Base-by-base conservation (phyloP, 768 basidiomycete species). In the Collybiopsis confluens region DNA sequence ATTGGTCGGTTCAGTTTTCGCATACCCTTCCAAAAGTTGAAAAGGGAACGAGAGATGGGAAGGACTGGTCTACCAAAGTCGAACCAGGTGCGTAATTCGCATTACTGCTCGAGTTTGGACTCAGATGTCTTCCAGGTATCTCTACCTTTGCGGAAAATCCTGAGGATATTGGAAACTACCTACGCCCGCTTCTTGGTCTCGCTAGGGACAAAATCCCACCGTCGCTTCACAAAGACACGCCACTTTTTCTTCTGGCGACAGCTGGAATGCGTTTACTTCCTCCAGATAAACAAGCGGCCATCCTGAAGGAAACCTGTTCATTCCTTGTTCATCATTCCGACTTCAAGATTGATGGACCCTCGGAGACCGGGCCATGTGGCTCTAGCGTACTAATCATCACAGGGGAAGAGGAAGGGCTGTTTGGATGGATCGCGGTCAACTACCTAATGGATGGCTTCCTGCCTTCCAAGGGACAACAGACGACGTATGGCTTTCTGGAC, bases 391-490 rank as follows among this genome's bases (percentile, higher is more conserved):
- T 88, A 41, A 92, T 98, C 57, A 98, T 98, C 62, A 91, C 92
- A 2, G 97, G 97, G 55, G 95, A 98, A 69, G 97, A 99, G 69
- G 97, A 99, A 65, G 97, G 97, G 0, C 73, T 98, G 40, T 98
- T 94, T 69, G 97, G 97, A 0, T 99, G 97, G 97, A 93, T 99
- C 54, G 94, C 95, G 0, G 93, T 98, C 62, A 99, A 98, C 70
- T 98, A 99, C 68, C 85, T 98, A 45, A 95, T 98, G 92, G 90
- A 98, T 63, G 96, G 95, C 1, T 99, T 99, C 64, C 75, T 30
- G 7, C 77, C 77, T 9, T 68, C 69, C 0, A 72, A 68, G 50
- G 65, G 79, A 48, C 77, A 82, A 65, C 79, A 77, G 45, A 91
- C 92, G 18, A 98, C 96, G 3, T 98, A 92, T 63, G 97, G 97